Evolutionary conservation across 805 yeast species (phyloP).

Genomic region (Ogataea pilisensis): DNA sequence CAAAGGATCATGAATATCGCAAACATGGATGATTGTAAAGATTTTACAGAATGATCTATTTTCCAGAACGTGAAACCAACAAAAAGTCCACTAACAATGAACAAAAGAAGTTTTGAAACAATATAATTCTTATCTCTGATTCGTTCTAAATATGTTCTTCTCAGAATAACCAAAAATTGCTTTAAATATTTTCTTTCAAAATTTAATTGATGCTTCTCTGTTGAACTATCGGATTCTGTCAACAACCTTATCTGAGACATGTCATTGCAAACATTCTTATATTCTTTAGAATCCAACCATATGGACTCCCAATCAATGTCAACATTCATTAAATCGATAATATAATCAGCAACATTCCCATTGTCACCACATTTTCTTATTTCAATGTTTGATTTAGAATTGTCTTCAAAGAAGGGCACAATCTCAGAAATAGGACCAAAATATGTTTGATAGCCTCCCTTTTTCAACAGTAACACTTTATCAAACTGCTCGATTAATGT

Average conservation of each 20-base stretch:
- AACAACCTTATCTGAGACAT: constrained; percentile 9
- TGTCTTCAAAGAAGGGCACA: constrained; percentile 28
- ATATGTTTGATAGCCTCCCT: constrained; percentile 45
- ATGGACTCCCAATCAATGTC: constrained; percentile 32
- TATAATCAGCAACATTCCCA: constrained; percentile 43
- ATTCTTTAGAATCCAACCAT: constrained; percentile 28
- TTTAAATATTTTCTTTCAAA: too few species aligned
- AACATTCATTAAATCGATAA: constrained; percentile 43
- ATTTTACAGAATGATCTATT: constrained; percentile 42
- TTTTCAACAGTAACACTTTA: constrained; percentile 41
- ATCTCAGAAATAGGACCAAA: constrained; percentile 37
- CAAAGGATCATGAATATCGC: constrained; percentile 52
- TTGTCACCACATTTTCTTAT: constrained; percentile 35
- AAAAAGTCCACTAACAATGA: constrained; percentile 48
- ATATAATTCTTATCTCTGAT: constrained; percentile 65
- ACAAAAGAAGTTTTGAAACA: constrained; percentile 49
- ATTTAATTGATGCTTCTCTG: too few species aligned
- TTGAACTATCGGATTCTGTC: too few species aligned
- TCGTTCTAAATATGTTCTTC: constrained; percentile 40
- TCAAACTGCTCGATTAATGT: constrained; percentile 45
- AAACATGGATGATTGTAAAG: constrained; percentile 51
- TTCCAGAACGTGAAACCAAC: constrained; percentile 71
- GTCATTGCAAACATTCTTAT: constrained; percentile 14
- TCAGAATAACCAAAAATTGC: constrained; percentile 39
- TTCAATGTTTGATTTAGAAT: too few species aligned